Conservation (phyloP, 257 asterid species). For the Linderniella brevidens region DNA sequence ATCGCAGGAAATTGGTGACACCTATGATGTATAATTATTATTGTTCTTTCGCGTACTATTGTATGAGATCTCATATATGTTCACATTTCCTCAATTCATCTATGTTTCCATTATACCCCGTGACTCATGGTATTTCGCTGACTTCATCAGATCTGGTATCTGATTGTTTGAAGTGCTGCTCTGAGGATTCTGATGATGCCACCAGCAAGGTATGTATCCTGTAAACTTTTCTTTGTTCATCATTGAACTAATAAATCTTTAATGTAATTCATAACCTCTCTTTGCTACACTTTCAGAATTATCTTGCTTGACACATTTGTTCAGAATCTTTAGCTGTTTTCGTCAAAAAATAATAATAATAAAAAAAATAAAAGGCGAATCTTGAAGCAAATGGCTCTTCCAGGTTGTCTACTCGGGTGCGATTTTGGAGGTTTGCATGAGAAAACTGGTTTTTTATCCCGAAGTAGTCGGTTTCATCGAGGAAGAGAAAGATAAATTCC, state of each 20-base stretch:
- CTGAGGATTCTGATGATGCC: conserved; percentile 93
- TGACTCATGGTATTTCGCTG: background rate
- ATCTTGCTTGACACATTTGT: too few species aligned
- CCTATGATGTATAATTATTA: too few species aligned
- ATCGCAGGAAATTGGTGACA: too few species aligned
- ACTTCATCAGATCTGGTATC: conserved; percentile 53
- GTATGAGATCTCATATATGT: too few species aligned
- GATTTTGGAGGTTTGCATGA: conserved; percentile 85
- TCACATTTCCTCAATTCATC: background rate
- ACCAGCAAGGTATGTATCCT: conserved; percentile 53
- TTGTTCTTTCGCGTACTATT: too few species aligned
- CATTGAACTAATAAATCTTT: too few species aligned
- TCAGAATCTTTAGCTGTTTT: too few species aligned
- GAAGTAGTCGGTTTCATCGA: conserved; percentile 80
- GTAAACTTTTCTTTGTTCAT: background rate
- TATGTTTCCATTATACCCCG: background rate
- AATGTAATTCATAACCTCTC: too few species aligned
- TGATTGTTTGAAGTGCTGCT: conserved; percentile 76
- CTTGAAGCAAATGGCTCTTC: conserved; percentile 3
- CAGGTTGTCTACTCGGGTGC: conserved; percentile 76
- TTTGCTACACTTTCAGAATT: too few species aligned
- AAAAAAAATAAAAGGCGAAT: too few species aligned
- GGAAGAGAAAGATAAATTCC: conserved; percentile 82
- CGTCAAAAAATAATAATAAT: too few species aligned
- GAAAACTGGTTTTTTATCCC: conserved; percentile 88